Base-by-base conservation (phyloP, 345 rosid genomes). In the Luvunga scandens region DNA sequence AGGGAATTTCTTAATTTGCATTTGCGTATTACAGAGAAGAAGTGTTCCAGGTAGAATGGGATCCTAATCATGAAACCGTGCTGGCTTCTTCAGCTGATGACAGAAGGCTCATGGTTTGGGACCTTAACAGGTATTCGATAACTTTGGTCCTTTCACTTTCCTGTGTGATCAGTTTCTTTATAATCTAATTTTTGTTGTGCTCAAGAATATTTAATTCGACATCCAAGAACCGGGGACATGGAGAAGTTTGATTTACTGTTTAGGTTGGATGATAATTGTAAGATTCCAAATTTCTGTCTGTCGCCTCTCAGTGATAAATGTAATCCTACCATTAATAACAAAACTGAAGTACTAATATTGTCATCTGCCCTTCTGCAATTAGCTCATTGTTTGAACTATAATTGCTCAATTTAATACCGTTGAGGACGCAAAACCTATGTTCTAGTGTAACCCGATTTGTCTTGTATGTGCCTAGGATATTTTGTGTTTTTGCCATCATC, bases 21-120 rank as follows among this genome's bases (percentile, higher is more conserved):
- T 83, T 74, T 73, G 45, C 50, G 74, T 71, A 48, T 66, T 70
- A 71, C 93, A 92, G 99, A 69, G 98, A 89, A 71, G 98, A 94
- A 69, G 99, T 97, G 50, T 91, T 88, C 83, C 98, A 94, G 86
- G 99, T 97, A 75, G 98, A 94, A 78, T 97, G 99, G 98, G 93
- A 97, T 88, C 98, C 99, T 33, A 90, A 92, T 85, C 95, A 96
- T 60, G 98, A 91, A 77, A 89, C 95, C 2, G 94, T 96, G 79
- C 86, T 94, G 36, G 99, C 98, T 66, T 96, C 99, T 81, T 90
- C 95, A 12, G 93, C 95, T 18, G 97, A 90, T 75, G 98, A 92
- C 86, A 84, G 98, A 86, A 94, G 99, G 78, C 69, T 96, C 79
- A 94, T 89, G 85, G 90, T 96, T 72, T 94, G 98, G 99, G 98